Conservation (phyloP, 2,329 filamentous ascomycete genomes). For the Fusarium lyarnte region DNA sequence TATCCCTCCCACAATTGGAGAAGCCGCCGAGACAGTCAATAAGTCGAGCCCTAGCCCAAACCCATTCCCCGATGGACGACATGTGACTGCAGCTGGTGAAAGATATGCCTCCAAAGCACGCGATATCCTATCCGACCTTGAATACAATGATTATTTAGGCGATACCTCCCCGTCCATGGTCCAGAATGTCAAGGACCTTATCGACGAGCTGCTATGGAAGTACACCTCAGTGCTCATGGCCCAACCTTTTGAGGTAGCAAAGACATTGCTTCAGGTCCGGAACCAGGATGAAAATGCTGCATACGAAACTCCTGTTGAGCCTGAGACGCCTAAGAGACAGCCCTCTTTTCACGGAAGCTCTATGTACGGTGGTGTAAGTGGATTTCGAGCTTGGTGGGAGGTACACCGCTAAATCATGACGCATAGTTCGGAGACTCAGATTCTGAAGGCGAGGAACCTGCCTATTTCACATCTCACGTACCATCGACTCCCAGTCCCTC, state of each 20-base stretch:
- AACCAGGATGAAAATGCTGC: conserved; percentile 61
- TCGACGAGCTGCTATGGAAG: conserved; percentile 90
- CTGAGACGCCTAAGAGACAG: conserved; percentile 43
- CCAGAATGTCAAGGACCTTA: conserved; percentile 76
- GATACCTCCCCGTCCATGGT: conserved; percentile 79
- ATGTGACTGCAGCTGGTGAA: conserved; percentile 51
- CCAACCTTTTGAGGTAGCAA: conserved; percentile 97
- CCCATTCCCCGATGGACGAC: conserved; percentile 55
- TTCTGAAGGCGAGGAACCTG: conserved; percentile 79
- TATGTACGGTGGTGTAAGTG: conserved; percentile 51
- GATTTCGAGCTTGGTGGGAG: not conserved
- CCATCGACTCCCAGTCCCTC: conserved; percentile 64
- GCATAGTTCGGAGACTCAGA: conserved; percentile 63
- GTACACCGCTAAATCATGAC: conserved; percentile 39
- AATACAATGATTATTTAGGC: conserved; percentile 87
- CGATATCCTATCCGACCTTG: conserved; percentile 87
- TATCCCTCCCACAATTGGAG: conserved; percentile 67
- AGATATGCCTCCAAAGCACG: conserved; percentile 69
- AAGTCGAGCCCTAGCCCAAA: conserved; percentile 54
- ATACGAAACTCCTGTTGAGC: conserved; percentile 36
- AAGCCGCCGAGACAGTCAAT: conserved; percentile 49
- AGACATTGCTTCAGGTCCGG: conserved; percentile 86
- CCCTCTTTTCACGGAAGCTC: conserved; percentile 48
- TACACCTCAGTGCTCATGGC: conserved; percentile 89
- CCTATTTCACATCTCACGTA: conserved; percentile 80